Evolutionary conservation across 2,329 filamentous ascomycete species (phyloP).

Genomic region (Talaromyces sp.): DNA sequence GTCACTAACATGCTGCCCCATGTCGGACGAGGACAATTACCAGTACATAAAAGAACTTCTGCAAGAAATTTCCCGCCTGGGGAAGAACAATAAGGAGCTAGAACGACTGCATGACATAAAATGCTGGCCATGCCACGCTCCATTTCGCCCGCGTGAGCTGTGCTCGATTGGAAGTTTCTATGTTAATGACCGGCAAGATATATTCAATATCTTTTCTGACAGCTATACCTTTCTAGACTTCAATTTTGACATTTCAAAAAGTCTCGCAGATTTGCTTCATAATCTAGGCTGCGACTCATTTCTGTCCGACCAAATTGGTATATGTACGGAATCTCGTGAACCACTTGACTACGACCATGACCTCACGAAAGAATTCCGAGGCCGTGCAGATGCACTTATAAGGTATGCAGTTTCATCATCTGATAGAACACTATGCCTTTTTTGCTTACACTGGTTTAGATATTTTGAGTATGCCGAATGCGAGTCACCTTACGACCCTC

Average conservation of each 20-base stretch:
- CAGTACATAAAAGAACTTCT: not conserved
- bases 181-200: not conserved
- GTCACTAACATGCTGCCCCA: not conserved
- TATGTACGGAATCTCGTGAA: not conserved
- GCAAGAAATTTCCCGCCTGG: not conserved
- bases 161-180: not conserved
- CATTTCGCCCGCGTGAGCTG: not conserved
- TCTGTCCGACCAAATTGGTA: not conserved
- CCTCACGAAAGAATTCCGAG: not conserved
- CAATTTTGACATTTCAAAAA: not conserved
- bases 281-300: not conserved
- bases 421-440: not conserved
- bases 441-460: not conserved
- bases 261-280: not conserved
- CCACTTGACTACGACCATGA: not conserved
- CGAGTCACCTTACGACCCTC: not conserved
- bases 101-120: not conserved
- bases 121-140: not conserved
- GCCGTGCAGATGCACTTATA: not conserved
- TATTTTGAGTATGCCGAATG: not conserved
- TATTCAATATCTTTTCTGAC: not conserved
- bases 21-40: not conserved
- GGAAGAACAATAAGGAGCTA: not conserved
- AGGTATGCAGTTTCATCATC: not conserved
- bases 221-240: not conserved